Evolutionary conservation across 2,329 filamentous ascomycete genomes (phyloP).

Genomic region (Sarocladiaceae sp.): DNA sequence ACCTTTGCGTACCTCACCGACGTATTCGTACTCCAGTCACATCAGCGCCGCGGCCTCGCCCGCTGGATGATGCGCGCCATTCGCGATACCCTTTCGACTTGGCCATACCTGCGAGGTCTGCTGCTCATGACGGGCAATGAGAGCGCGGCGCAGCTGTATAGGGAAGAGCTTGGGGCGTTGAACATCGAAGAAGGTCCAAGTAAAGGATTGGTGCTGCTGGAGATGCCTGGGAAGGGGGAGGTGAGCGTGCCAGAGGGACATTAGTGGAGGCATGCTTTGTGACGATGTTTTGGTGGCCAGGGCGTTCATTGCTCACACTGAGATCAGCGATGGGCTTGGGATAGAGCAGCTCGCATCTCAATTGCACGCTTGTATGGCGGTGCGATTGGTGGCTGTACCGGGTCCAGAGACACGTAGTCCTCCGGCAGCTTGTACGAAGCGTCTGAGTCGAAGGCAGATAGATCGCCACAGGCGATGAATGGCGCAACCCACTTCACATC

Average conservation of each 20-base stretch:
- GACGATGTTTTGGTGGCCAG: slow-evolving; percentile 3
- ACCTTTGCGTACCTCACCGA: slow-evolving; percentile 64
- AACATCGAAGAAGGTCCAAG: slow-evolving; percentile 37
- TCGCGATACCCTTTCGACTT: slow-evolving; percentile 47
- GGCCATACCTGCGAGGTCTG: slow-evolving; percentile 54
- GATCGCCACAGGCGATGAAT: slow-evolving; percentile 93
- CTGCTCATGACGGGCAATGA: slow-evolving; percentile 46
- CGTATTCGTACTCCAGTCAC: slow-evolving; percentile 55
- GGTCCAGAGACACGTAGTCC: slow-evolving; percentile 79
- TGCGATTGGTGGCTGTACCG: slow-evolving; percentile 90
- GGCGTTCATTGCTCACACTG: not conserved
- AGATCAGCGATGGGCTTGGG: slow-evolving; percentile 21
- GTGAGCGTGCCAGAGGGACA: slow-evolving; percentile 28
- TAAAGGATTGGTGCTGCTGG: slow-evolving; percentile 32
- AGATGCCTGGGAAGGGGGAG: slow-evolving; percentile 31
- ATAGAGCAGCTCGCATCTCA: slow-evolving; percentile 52
- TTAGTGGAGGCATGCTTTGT: slow-evolving; percentile 16
- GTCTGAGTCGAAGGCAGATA: slow-evolving; percentile 92
- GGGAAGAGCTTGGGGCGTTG: slow-evolving; percentile 37
- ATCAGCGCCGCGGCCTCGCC: slow-evolving; percentile 57
- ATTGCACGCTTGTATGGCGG: slow-evolving; percentile 90
- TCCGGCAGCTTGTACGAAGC: slow-evolving; percentile 87
- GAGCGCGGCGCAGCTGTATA: slow-evolving; percentile 37
- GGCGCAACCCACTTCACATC: slow-evolving; percentile 77
- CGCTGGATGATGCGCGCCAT: slow-evolving; percentile 58